Percentiles rank a stretch among this genome's conserved stretches.
Evolutionary conservation across 116 monocot genomes (phyloP).

Genomic region (Papilionanthe hybrid): DNA sequence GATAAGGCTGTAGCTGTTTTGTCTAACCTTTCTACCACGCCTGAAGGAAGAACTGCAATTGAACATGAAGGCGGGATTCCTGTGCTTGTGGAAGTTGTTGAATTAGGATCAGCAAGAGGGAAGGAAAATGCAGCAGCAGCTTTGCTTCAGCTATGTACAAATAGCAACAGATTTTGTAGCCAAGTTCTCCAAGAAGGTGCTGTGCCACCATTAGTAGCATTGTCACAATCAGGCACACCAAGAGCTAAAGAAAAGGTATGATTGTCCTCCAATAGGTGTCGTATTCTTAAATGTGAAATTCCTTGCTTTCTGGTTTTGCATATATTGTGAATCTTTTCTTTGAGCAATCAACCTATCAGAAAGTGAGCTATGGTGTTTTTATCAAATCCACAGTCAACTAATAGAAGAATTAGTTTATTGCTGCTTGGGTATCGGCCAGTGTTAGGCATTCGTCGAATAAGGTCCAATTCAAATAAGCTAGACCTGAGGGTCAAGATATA

Average conservation of each 20-base stretch:
- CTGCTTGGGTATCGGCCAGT: too few species aligned
- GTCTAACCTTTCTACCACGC: constrained; percentile 69
- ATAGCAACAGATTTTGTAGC: constrained; percentile 67
- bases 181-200: constrained; percentile 83
- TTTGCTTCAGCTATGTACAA: constrained; percentile 74
- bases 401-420: too few species aligned
- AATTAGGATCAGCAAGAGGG: constrained; percentile 79
- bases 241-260: constrained; percentile 86
- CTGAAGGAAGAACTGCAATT: constrained; percentile 70
- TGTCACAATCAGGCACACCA: constrained; percentile 73
- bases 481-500: too few species aligned
- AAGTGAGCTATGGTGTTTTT: too few species aligned
- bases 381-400: too few species aligned
- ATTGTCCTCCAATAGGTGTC: constrained; percentile 14
- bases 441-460: too few species aligned
- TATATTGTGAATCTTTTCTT: constrained; percentile 19
- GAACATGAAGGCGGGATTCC: constrained; percentile 75
- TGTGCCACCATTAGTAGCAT: constrained; percentile 71
- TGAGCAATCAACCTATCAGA: constrained; percentile 43
- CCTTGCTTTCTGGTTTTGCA: constrained; percentile 18
- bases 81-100: constrained; percentile 76
- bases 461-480: too few species aligned
- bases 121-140: constrained; percentile 97
- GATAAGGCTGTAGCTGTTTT: constrained; percentile 87
- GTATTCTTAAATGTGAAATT: constrained; percentile 21